These are phyloP conservation scores for Colletotrichum filicis DNA, from an alignment of 2,329 filamentous ascomycete genomes.

Conservation along the genomic window DNA sequence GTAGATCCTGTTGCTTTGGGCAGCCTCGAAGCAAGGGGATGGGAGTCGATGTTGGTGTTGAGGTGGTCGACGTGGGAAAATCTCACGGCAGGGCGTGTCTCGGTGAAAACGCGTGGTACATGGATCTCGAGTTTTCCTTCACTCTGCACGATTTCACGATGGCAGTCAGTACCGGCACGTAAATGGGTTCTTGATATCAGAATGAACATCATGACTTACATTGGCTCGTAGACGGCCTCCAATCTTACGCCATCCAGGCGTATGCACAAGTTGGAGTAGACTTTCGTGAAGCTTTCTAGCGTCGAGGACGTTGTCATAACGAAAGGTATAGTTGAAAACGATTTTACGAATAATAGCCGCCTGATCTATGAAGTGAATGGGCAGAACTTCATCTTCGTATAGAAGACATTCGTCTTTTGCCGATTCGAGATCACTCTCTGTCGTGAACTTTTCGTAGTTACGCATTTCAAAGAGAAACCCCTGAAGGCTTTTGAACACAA, in stretches of 20 bases:
- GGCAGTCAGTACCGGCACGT: background rate
- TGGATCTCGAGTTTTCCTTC: background rate
- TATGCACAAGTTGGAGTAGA: conserved; percentile 50
- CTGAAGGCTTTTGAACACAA: background rate
- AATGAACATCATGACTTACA: conserved; percentile 37
- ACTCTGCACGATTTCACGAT: background rate
- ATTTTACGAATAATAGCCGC: background rate
- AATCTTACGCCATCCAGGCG: conserved; percentile 56
- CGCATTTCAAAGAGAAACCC: no score
- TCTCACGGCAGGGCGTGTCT: background rate
- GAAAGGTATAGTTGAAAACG: conserved; percentile 42
- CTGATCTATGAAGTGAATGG: background rate
- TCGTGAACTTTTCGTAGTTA: background rate
- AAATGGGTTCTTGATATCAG: background rate
- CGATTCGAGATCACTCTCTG: background rate
- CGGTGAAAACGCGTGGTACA: background rate
- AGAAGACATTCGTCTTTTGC: background rate
- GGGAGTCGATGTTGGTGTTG: background rate
- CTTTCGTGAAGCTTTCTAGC: conserved; percentile 46
- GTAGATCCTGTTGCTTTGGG: background rate
- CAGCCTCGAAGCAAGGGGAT: background rate
- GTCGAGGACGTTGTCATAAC: conserved; percentile 59
- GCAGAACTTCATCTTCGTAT: background rate
- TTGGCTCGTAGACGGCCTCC: conserved; percentile 54
- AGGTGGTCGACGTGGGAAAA: background rate